Conservation (phyloP, 2,329 filamentous ascomycete species). For the Lanzia echinophila region DNA sequence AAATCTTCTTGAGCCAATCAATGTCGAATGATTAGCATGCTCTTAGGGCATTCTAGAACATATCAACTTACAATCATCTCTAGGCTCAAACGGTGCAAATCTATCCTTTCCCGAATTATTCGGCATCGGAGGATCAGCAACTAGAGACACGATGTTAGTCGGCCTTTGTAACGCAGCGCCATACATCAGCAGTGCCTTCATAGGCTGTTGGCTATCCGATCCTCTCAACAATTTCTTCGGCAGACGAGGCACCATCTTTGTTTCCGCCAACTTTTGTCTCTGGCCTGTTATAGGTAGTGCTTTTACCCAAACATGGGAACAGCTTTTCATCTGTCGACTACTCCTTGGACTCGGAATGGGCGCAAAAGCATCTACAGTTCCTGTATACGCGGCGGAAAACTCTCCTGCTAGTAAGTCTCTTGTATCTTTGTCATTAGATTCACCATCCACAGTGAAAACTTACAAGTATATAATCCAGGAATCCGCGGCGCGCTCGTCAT, state of each 20-base stretch:
- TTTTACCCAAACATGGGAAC: constrained; percentile 50
- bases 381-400: constrained; percentile 49
- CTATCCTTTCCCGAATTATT: neutral
- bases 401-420: constrained; percentile 36
- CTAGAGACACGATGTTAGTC: constrained; percentile 44
- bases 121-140: neutral
- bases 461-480: neutral
- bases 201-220: constrained; percentile 49
- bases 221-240: constrained; percentile 52
- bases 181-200: constrained; percentile 35
- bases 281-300: constrained; percentile 37
- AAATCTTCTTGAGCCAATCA: neutral
- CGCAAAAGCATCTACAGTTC: constrained; percentile 43
- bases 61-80: too few species aligned
- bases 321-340: constrained; percentile 49
- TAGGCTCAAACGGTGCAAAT: neutral
- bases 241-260: constrained; percentile 59
- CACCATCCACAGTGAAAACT: too few species aligned
- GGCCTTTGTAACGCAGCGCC: too few species aligned
- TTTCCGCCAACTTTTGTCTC: constrained; percentile 57
- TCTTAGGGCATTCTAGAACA: too few species aligned
- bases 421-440: too few species aligned
- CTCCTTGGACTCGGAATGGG: constrained; percentile 58
- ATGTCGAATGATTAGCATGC: too few species aligned
- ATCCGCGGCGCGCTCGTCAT: constrained; percentile 50